These are phyloP conservation scores for Pistacia vera DNA, from an alignment of 345 rosid species.

Conservation along the genomic window DNA sequence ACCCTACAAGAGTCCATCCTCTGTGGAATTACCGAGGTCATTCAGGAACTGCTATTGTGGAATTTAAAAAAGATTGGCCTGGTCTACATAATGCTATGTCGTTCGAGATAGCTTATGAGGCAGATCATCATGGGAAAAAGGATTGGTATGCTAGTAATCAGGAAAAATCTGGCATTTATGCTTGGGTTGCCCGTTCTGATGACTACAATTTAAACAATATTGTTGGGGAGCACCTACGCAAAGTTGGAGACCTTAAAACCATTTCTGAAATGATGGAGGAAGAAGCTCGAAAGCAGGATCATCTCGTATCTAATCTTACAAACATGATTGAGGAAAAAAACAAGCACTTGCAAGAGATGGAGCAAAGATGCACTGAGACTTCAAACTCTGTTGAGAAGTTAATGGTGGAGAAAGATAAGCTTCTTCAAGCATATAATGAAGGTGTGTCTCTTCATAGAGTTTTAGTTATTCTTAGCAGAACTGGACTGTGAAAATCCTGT, in stretches of 20 bases:
- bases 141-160: constrained; percentile 55
- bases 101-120: constrained; percentile 85
- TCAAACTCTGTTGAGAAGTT: constrained; percentile 39
- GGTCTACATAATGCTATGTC: constrained; percentile 89
- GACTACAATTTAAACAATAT: constrained; percentile 68
- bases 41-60: constrained; percentile 85
- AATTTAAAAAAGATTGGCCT: constrained; percentile 89
- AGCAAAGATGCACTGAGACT: constrained; percentile 60
- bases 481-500: constrained; percentile 6
- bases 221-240: constrained; percentile 75
- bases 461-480: constrained; percentile 3
- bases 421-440: constrained; percentile 74
- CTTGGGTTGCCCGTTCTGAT: constrained; percentile 92
- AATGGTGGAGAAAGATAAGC: constrained; percentile 79
- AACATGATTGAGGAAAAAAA: constrained; percentile 54
- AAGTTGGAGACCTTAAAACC: constrained; percentile 76
- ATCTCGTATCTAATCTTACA: constrained; percentile 61
- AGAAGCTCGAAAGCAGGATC: constrained; percentile 82
- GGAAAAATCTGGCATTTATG: constrained; percentile 64
- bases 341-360: constrained; percentile 56
- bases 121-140: constrained; percentile 75
- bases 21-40: constrained; percentile 87
- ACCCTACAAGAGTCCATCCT: constrained; percentile 79
- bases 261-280: constrained; percentile 78
- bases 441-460: constrained; percentile 39